Evolutionary conservation across 202 grass and related monocot species (phyloP).

Genomic region (Alloteropsis angusta): DNA sequence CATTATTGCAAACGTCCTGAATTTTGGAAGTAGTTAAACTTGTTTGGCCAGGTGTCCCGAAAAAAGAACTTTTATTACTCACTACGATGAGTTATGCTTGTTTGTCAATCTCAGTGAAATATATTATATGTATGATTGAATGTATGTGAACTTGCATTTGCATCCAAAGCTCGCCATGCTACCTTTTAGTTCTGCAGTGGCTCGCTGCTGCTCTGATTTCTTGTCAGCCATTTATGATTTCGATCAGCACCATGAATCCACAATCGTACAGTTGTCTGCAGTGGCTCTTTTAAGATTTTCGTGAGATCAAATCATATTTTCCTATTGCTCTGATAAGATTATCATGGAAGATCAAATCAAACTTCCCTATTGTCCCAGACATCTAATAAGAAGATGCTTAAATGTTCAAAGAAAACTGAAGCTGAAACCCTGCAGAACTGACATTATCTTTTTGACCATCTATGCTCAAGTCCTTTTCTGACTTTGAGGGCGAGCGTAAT

Average conservation of each 20-base stretch:
- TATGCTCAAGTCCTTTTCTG: no score
- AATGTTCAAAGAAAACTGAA: no score
- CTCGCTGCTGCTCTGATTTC: neutral
- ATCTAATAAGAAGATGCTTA: no score
- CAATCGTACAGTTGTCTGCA: neutral
- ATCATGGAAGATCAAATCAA: no score
- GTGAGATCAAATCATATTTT: neutral
- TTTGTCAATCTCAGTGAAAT: neutral
- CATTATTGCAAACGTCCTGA: neutral
- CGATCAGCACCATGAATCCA: neutral
- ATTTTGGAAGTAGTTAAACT: neutral
- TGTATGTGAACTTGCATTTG: neutral
- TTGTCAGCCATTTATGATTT: neutral
- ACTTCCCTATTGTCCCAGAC: no score
- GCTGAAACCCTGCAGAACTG: no score
- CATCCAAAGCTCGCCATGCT: neutral
- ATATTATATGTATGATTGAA: no score
- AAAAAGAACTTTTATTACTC: neutral
- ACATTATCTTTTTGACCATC: no score
- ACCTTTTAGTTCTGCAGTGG: neutral
- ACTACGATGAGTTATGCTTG: neutral
- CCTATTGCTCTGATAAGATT: no score
- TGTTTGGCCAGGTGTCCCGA: neutral
- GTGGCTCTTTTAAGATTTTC: neutral
- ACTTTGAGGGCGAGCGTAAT: no score